Evolutionary conservation across 2,329 filamentous ascomycete species (phyloP), one percentile per base, ranked within the genome.

Genomic region (Talaromyces piceae): DNA sequence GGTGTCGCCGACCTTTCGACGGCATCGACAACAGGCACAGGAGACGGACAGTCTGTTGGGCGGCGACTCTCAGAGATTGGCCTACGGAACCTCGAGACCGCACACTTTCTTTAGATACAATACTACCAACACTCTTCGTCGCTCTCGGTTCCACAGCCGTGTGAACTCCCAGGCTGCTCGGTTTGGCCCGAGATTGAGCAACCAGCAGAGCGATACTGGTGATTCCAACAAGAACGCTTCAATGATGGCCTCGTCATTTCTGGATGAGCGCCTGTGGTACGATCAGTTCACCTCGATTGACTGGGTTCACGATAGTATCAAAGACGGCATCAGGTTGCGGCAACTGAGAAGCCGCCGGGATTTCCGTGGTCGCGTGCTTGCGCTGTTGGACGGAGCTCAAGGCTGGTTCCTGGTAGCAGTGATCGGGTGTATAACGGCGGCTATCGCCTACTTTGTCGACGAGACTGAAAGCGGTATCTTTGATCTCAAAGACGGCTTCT

Each of bases 221-320:
- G 54, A 59, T 2, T 52, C 83, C 78, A 61, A 73, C 76, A 56
- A 79, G 77, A 61, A 65, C 59, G 61, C 56, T 4, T 61, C 54
- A 1, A 50, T 71, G 49, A 87, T 84, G 61, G 73, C 77, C 28
- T 84, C 82, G 4, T 70, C 86, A 8, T 84, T 82, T 59, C 75
- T 84, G 47, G 88, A 96, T 63, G 90, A 97, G 59, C 84, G 93
- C 54, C 87, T 94, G 8, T 97, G 93, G 93, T 97, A 97, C 71
- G 93, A 98, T 73, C 93, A 98, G 70, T 95, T 95, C 63, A 95
- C 90, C 5, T 95, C 88, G 5, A 96, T 89, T 50, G 91, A 98
- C 68, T 98, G 93, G 93, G 91, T 98, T 1, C 91, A 95, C 66
- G 93, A 98, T 69, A 91, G 87, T 67, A 96, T 98, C 59, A 88